phyloP scores from a whole-genome alignment of 768 basidiomycete genomes.

The Megacollybia marginata region DNA sequence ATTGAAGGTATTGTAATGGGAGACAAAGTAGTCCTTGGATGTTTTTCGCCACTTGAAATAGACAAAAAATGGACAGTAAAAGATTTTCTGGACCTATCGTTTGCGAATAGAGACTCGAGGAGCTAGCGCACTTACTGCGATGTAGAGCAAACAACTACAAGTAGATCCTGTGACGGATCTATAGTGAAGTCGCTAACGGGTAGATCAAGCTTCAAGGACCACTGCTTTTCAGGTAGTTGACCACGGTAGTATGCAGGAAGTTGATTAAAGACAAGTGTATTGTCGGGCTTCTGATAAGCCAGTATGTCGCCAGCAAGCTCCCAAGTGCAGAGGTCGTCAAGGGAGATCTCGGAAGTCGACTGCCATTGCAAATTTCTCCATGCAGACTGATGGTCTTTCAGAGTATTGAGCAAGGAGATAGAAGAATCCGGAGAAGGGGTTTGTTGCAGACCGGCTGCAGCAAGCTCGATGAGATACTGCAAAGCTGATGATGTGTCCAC shows the following conservation, averaged over 20 bases:
- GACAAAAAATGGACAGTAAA: conserved; percentile 8
- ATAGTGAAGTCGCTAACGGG: conserved; percentile 27
- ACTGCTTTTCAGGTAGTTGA: conserved; percentile 16
- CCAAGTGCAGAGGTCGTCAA: conserved; percentile 18
- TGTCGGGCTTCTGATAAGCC: conserved; percentile 8
- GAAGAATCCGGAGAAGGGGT: conserved; percentile 10
- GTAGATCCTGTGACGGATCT: conserved; percentile 27
- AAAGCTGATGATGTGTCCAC: conserved; percentile 3
- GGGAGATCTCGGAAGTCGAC: conserved; percentile 7
- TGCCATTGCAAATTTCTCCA: conserved; percentile 21
- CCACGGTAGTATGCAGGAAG: conserved; percentile 24
- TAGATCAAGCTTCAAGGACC: conserved; percentile 18
- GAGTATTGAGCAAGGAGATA: conserved; percentile 15
- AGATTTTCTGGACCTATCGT: neutral
- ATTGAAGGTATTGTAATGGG: neutral
- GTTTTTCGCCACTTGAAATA: conserved; percentile 8
- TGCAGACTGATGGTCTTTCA: conserved; percentile 17
- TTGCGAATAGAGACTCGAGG: neutral
- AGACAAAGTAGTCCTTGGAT: neutral
- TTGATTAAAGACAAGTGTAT: conserved; percentile 12
- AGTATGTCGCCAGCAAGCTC: conserved; percentile 28
- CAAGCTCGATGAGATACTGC: conserved; percentile 22
- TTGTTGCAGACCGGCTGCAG: conserved; percentile 19
- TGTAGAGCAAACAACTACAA: conserved; percentile 19
- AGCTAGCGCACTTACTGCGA: neutral